Conservation (phyloP, 164 flowering plant species). For the Tetrastigma voinierianum region DNA sequence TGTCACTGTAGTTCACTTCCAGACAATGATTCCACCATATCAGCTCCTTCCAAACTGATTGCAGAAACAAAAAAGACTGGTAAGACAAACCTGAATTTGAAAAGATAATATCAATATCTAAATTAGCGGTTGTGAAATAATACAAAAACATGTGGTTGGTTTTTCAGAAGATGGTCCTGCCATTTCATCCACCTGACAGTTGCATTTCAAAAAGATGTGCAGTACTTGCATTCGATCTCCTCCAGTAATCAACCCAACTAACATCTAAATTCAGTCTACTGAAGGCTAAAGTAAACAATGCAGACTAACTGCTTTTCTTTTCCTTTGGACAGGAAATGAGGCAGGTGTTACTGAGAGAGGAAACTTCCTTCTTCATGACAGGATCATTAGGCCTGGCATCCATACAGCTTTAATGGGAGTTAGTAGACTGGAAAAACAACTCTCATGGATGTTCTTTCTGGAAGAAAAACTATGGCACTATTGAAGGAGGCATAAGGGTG, state of each 20-base stretch:
- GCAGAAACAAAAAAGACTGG: slow-evolving; percentile 13
- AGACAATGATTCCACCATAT: neutral
- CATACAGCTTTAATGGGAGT: slow-evolving; percentile 68
- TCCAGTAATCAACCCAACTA: slow-evolving; percentile 22
- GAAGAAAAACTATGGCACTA: slow-evolving; percentile 47
- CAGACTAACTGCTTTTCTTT: neutral
- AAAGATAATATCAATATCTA: too few relatives aligned
- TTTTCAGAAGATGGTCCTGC: slow-evolving; percentile 34
- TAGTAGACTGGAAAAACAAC: slow-evolving; percentile 69
- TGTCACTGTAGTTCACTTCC: neutral
- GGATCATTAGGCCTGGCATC: slow-evolving; percentile 55
- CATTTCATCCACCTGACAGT: slow-evolving; percentile 43
- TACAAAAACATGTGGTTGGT: neutral
- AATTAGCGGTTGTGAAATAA: neutral
- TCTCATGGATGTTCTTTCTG: slow-evolving; percentile 58
- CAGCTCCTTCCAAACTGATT: slow-evolving; percentile 1
- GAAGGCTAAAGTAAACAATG: neutral
- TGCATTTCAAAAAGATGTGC: slow-evolving; percentile 43
- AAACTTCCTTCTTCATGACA: slow-evolving; percentile 46
- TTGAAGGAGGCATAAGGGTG: slow-evolving; percentile 43
- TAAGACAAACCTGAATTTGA: slow-evolving; percentile 1
- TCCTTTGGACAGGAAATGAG: slow-evolving; percentile 36
- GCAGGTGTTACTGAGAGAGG: slow-evolving; percentile 30
- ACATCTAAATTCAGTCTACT: neutral
- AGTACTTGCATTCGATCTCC: slow-evolving; percentile 50